Conservation (phyloP, 164 flowering plant genomes). For the Echeveria elegans region DNA sequence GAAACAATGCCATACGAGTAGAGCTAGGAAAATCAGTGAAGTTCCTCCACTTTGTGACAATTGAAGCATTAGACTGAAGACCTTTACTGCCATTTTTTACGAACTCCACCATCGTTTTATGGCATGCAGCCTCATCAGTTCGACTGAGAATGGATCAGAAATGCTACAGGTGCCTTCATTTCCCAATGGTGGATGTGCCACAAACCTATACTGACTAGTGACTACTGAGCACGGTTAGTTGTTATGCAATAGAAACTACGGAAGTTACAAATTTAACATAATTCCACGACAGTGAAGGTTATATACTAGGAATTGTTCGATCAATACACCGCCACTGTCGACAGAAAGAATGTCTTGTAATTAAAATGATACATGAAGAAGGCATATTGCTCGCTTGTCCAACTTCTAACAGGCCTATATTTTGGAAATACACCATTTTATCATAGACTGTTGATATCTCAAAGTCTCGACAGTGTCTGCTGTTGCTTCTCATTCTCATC, state of each 20-base stretch:
- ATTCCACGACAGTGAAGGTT: background rate
- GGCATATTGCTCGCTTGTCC: background rate
- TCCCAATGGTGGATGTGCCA: no score
- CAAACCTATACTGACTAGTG: no score
- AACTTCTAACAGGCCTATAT: background rate
- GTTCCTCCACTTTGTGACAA: background rate
- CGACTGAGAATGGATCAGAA: no score
- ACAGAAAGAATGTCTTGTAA: no score
- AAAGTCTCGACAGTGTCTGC: slow-evolving; percentile 8
- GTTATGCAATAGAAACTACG: no score
- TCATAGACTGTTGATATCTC: background rate
- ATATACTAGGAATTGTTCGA: background rate
- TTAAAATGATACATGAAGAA: background rate
- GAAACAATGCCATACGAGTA: slow-evolving; percentile 28
- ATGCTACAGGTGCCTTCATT: no score
- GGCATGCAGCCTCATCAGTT: no score
- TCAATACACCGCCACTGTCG: no score
- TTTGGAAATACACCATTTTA: background rate
- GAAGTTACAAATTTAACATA: background rate
- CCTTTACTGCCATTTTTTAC: background rate
- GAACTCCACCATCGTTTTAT: background rate
- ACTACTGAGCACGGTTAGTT: background rate
- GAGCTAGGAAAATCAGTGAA: background rate
- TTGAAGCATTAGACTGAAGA: background rate
- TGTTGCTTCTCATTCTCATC: slow-evolving; percentile 4